phyloP scores from a whole-genome alignment of 1,284 basidiomycete genomes.

The Melampsora americana region DNA sequence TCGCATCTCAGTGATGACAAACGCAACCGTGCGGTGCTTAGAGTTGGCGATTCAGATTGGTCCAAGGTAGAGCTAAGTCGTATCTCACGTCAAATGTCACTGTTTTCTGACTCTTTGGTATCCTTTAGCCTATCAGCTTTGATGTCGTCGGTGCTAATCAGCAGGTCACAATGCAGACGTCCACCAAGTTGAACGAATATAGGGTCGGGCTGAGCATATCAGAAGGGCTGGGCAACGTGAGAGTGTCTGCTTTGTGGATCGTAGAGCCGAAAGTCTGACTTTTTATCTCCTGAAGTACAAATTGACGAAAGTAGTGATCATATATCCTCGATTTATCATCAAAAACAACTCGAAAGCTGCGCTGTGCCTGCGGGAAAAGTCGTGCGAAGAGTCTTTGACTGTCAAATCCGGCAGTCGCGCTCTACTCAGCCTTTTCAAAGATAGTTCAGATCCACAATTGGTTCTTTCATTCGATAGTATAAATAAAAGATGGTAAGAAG shows the following conservation, averaged over 20 bases:
- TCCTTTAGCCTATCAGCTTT: conserved; percentile 68
- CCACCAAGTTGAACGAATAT: conserved; percentile 70
- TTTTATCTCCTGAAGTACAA: conserved; percentile 25
- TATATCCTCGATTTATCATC: conserved; percentile 44
- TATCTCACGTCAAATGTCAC: neutral
- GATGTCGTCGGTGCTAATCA: conserved; percentile 89
- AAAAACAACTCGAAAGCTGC: conserved; percentile 36
- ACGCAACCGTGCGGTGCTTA: conserved; percentile 79
- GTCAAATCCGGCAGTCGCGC: conserved; percentile 39
- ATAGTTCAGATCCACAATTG: conserved; percentile 38
- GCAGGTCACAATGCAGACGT: conserved; percentile 71
- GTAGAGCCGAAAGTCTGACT: neutral
- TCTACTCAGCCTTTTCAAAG: conserved; percentile 36
- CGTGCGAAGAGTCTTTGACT: conserved; percentile 23
- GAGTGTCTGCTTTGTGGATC: neutral
- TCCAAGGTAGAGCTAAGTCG: conserved; percentile 65
- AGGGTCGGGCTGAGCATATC: conserved; percentile 87
- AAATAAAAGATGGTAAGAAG: conserved; percentile 40
- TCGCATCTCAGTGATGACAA: conserved; percentile 77
- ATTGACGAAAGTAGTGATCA: conserved; percentile 42
- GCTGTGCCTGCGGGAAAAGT: conserved; percentile 37
- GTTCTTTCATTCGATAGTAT: conserved; percentile 35
- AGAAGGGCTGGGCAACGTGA: conserved; percentile 79
- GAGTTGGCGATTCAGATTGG: conserved; percentile 82
- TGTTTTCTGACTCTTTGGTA: conserved; percentile 15